Evolutionary conservation across 345 rosid species (phyloP), one percentile per base, ranked within the genome.

Genomic region (Populus davidiana): DNA sequence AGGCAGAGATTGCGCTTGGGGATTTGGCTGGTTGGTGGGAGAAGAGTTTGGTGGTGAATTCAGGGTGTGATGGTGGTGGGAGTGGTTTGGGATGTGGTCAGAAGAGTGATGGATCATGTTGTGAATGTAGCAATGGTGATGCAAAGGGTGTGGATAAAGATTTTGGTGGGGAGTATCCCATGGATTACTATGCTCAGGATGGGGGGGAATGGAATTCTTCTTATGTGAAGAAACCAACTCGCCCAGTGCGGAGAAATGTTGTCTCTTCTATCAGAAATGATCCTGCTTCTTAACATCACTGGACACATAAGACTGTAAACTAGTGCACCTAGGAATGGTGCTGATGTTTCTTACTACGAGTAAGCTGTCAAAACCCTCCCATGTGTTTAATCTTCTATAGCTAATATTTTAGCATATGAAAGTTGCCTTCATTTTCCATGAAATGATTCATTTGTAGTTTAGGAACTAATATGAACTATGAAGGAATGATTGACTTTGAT

Each of bases 151-250:
- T n/a, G 9, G 77, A 52, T 69, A 61, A 80, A 1, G 85, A 78
- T 14, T 74, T 78, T 13, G 81, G 65, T 35, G 93, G 92, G 41
- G 94, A 91, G 73, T 93, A 95, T 79, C 97, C 98, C 1, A 93
- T 95, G 99, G 98, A 95, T 86, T 95, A 95, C 74, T 93, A 91
- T 84, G 97, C 98, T 17, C 94, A 93, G 81, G 92, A 95, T 72
- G 99, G 99, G 61, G 99, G 98, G 41, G 96, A 90, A 29, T 93
- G 99, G 98, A 93, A 93, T 83, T 95, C 99, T 2, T 87, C 96
- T 14, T 90, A 95, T 80, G 83, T 85, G 71, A 93, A 89, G 87
- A 95, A 91, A 86, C 18, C 79, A 14, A 80, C 84, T 44, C 92
- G 91, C 52, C 87, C 90, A 54, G 11, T 71, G 31, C 29, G 62